Conservation (phyloP, 2,329 filamentous ascomycete genomes). For the Pyrenophora tritici-repentis region DNA sequence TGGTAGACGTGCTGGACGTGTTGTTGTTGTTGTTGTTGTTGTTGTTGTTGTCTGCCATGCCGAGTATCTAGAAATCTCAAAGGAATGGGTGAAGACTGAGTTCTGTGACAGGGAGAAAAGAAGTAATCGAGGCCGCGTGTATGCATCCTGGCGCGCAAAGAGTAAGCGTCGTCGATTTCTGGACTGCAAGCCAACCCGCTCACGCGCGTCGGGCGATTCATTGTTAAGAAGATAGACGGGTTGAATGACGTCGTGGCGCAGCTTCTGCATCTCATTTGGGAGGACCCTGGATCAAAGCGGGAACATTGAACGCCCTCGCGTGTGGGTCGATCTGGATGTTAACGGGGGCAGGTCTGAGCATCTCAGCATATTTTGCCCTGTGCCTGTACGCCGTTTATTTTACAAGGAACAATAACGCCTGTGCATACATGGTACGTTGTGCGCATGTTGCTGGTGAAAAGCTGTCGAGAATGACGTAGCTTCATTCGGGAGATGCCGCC, state of each 20-base stretch:
- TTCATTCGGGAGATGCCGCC: neutral
- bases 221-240: conserved; percentile 1
- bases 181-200: neutral
- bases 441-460: neutral
- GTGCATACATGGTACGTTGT: neutral
- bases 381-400: neutral
- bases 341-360: neutral
- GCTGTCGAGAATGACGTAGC: neutral
- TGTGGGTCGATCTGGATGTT: conserved; percentile 5
- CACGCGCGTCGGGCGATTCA: conserved; percentile 1
- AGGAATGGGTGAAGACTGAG: neutral
- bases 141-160: conserved; percentile 5
- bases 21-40: no score
- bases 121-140: neutral
- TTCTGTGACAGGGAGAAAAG: neutral
- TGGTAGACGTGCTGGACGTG: neutral
- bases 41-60: conserved; percentile 2
- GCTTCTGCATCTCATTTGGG: conserved; percentile 1
- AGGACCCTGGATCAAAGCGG: conserved; percentile 7
- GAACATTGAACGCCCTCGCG: neutral
- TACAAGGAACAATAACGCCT: no score
- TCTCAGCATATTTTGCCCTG: neutral
- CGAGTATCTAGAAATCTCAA: neutral
- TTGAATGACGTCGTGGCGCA: conserved; percentile 13
- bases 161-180: conserved; percentile 9